Conservation (phyloP, 805 yeast genomes). For the Yarrowia sp. region DNA sequence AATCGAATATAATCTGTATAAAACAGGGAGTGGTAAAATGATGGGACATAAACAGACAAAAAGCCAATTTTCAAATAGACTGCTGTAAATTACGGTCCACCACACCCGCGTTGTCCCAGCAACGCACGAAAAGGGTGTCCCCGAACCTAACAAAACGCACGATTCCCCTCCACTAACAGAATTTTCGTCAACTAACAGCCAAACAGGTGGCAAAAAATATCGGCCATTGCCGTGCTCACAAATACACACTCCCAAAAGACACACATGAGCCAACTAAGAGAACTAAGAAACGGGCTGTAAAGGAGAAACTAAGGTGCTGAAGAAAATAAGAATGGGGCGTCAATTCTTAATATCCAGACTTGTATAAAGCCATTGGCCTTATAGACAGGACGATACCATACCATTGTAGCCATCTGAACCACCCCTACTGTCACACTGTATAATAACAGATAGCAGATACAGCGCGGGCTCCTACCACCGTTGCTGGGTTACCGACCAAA, state of each 20-base stretch:
- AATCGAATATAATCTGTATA: slow-evolving; percentile 9
- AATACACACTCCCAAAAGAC: not conserved
- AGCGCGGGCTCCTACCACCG: slow-evolving; percentile 4
- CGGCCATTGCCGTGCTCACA: not conserved
- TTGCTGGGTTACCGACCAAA: slow-evolving; percentile 7
- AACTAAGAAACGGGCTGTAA: too few relatives aligned
- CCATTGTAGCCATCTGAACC: too few relatives aligned
- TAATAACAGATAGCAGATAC: not conserved
- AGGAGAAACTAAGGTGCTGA: too few relatives aligned
- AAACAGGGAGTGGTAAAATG: slow-evolving; percentile 25
- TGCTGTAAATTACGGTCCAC: slow-evolving; percentile 15
- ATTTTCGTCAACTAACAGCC: too few relatives aligned
- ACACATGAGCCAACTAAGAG: not conserved
- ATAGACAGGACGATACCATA: too few relatives aligned
- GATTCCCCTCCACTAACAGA: too few relatives aligned
- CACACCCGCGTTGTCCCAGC: slow-evolving; percentile 8
- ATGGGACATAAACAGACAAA: slow-evolving; percentile 18
- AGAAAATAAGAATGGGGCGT: too few relatives aligned
- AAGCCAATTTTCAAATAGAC: slow-evolving; percentile 13
- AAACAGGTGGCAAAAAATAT: slow-evolving; percentile 4
- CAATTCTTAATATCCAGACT: too few relatives aligned
- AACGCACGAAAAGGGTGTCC: not conserved
- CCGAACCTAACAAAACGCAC: not conserved
- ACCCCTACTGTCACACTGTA: too few relatives aligned
- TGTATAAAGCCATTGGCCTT: too few relatives aligned